A percentile compares a stretch with the other conserved stretches of the same genome.
These are phyloP conservation scores for Pulveroboletus ravenelii DNA, from an alignment of 768 basidiomycete genomes.

Conservation along the genomic window DNA sequence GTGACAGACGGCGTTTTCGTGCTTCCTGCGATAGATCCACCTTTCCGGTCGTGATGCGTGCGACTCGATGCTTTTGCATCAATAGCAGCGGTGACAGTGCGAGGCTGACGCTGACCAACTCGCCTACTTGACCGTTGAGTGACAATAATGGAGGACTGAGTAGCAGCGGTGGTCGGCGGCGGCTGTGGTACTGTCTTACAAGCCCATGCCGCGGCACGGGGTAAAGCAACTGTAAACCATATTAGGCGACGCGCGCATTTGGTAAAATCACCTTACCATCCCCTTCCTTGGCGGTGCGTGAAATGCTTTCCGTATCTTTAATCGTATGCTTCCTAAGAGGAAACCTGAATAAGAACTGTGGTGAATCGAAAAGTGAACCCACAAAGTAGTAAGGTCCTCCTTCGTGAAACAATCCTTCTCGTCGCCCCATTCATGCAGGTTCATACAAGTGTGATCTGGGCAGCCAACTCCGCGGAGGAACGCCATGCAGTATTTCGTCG, in stretches of 20 bases:
- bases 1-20: constrained; percentile 44
- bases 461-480: constrained; percentile 86
- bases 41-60: constrained; percentile 42
- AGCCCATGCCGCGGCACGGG: constrained; percentile 65
- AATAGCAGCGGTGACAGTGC: constrained; percentile 31
- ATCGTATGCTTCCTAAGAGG: constrained; percentile 79
- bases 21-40: constrained; percentile 27
- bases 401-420: constrained; percentile 98
- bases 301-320: constrained; percentile 77
- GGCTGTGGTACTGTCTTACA: constrained; percentile 34
- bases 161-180: constrained; percentile 12
- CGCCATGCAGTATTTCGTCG: constrained; percentile 96
- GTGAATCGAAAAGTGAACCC: constrained; percentile 27
- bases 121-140: constrained; percentile 42
- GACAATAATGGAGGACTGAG: constrained; percentile 20
- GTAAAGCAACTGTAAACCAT: constrained; percentile 42
- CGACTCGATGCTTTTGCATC: constrained; percentile 37
- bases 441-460: constrained; percentile 86
- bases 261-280: constrained; percentile 41
- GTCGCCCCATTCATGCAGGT: constrained; percentile 97
- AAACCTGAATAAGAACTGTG: constrained; percentile 1
- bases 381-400: constrained; percentile 93
- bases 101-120: constrained; percentile 44
- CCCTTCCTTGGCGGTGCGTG: constrained; percentile 52
- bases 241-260: constrained; percentile 5